phyloP scores from a whole-genome alignment of 352 stramenopile genomes.

The Blastocystis sp. region DNA sequence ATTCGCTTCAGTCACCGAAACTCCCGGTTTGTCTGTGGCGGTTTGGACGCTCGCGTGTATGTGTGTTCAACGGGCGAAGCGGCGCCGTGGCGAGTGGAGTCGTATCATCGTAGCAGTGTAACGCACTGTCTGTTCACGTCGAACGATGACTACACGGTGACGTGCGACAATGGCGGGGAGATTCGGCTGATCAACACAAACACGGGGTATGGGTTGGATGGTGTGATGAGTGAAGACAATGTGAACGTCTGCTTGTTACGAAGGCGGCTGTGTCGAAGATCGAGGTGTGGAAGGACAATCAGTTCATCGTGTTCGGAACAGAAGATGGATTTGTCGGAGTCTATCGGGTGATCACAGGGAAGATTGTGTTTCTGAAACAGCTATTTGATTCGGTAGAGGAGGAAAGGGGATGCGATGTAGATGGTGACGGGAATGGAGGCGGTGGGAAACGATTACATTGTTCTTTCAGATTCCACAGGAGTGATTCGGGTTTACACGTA shows the following conservation, averaged over 20 bases:
- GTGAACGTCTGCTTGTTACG: neutral
- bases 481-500: neutral
- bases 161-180: neutral
- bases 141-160: conserved; percentile 8
- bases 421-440: neutral
- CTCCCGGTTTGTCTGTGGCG: neutral
- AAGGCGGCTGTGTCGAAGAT: neutral
- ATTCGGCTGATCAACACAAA: neutral
- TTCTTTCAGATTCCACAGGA: neutral
- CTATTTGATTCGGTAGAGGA: neutral
- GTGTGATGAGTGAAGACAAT: neutral
- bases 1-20: neutral
- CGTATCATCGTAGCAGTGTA: neutral
- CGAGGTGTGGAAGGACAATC: neutral
- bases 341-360: neutral
- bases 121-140: neutral
- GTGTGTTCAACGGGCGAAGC: neutral
- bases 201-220: neutral
- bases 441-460: neutral
- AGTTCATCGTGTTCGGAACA: neutral
- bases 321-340: neutral
- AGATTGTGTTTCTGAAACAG: neutral
- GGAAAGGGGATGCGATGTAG: neutral
- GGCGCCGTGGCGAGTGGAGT: neutral
- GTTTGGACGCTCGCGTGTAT: neutral